These are phyloP conservation scores for Paecilomyces variotii DNA, from an alignment of 2,329 filamentous ascomycete genomes.

Conservation along the genomic window DNA sequence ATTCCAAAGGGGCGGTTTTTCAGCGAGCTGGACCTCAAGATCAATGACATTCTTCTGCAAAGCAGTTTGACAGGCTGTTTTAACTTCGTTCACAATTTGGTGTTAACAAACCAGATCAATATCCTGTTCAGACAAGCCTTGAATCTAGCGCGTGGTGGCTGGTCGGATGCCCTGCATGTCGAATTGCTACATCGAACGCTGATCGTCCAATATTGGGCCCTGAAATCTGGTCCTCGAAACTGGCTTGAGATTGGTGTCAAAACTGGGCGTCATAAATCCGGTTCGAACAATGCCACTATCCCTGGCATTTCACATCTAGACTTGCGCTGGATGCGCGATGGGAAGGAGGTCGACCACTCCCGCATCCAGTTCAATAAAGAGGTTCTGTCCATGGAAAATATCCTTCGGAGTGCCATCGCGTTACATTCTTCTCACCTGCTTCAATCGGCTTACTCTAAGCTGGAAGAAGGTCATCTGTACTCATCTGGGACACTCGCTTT, in stretches of 20 bases:
- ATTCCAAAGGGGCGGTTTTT: slow-evolving; percentile 57
- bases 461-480: slow-evolving; percentile 56
- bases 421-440: slow-evolving; percentile 67
- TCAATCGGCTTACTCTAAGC: slow-evolving; percentile 53
- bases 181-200: slow-evolving; percentile 75
- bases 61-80: slow-evolving; percentile 75
- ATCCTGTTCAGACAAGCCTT: slow-evolving; percentile 70
- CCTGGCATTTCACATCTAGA: slow-evolving; percentile 26
- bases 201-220: slow-evolving; percentile 84
- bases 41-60: slow-evolving; percentile 62
- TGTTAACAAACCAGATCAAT: slow-evolving; percentile 83
- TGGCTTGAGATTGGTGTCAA: slow-evolving; percentile 82
- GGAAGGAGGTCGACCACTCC: slow-evolving; percentile 62
- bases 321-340: slow-evolving; percentile 75
- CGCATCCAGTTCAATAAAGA: slow-evolving; percentile 59
- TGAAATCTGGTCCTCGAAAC: slow-evolving; percentile 63
- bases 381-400: slow-evolving; percentile 62
- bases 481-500: slow-evolving; percentile 52
- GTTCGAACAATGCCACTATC: slow-evolving; percentile 4
- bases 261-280: slow-evolving; percentile 12
- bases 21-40: slow-evolving; percentile 57
- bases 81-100: slow-evolving; percentile 75
- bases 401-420: slow-evolving; percentile 67
- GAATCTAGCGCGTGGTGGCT: slow-evolving; percentile 60
- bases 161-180: slow-evolving; percentile 70